Evolutionary conservation across 768 basidiomycete genomes (phyloP).

Genomic region (Aureoboletus auriporus): DNA sequence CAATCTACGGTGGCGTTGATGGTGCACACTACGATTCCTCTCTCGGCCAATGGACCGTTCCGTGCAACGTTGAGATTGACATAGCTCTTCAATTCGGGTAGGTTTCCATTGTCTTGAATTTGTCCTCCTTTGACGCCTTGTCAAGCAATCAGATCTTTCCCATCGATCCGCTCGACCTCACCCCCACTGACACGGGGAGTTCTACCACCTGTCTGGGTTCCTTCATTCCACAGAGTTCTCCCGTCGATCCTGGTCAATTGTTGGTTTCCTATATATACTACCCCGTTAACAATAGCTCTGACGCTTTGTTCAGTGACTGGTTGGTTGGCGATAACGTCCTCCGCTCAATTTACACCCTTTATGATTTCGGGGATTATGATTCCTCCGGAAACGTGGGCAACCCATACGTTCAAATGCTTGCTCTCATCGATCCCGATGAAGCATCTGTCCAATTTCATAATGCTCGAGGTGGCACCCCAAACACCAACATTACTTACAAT

Average conservation of each 20-base stretch:
- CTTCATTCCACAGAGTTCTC: slow-evolving; percentile 61
- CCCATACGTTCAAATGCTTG: slow-evolving; percentile 74
- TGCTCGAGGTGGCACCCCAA: slow-evolving; percentile 59
- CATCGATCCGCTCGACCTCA: slow-evolving; percentile 75
- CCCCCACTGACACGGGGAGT: slow-evolving; percentile 44
- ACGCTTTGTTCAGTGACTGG: slow-evolving; percentile 57
- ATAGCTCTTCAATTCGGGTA: slow-evolving; percentile 78
- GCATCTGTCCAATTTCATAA: slow-evolving; percentile 71
- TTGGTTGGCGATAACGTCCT: slow-evolving; percentile 80
- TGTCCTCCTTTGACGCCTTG: slow-evolving; percentile 12
- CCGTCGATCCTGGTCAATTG: slow-evolving; percentile 65
- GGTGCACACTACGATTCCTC: slow-evolving; percentile 56
- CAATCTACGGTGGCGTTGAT: slow-evolving; percentile 64
- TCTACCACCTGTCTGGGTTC: slow-evolving; percentile 62
- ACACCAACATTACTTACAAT: slow-evolving; percentile 66
- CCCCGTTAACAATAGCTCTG: background rate
- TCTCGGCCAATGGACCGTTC: slow-evolving; percentile 65
- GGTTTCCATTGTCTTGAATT: slow-evolving; percentile 21
- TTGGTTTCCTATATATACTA: slow-evolving; percentile 31
- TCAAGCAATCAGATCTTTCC: slow-evolving; percentile 69
- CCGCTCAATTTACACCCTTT: slow-evolving; percentile 77
- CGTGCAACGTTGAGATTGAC: slow-evolving; percentile 71
- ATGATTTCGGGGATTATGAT: slow-evolving; percentile 81
- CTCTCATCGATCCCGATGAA: slow-evolving; percentile 62
- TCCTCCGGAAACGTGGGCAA: slow-evolving; percentile 60